Percentiles rank a stretch among this genome's conserved stretches.
Evolutionary conservation across 78 protist species (phyloP).

Genomic region (Isochrysis galbana): DNA sequence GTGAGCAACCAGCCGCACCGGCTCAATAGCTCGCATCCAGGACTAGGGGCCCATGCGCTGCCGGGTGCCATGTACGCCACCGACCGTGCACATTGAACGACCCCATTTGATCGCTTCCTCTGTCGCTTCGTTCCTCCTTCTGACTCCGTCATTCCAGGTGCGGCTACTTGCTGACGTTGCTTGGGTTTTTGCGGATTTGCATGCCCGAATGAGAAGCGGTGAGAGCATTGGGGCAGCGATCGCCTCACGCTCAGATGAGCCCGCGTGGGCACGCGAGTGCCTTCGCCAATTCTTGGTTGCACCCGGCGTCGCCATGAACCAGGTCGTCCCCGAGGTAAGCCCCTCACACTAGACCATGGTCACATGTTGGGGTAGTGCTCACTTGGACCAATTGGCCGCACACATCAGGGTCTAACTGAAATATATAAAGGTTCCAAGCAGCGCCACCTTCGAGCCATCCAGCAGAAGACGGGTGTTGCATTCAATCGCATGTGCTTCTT

Average conservation of each 20-base stretch:
- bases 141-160: no score
- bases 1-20: no score
- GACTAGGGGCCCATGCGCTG: no score
- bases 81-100: no score
- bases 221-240: background rate
- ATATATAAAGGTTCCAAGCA: background rate
- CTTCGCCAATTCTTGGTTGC: background rate
- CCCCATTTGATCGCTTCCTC: no score
- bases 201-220: background rate
- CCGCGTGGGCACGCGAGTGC: conserved; percentile 18
- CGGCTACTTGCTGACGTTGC: background rate
- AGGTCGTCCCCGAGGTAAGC: background rate
- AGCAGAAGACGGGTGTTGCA: background rate
- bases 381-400: no score
- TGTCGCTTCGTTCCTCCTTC: no score
- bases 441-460: background rate
- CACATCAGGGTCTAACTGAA: no score
- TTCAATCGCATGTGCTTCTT: conserved; percentile 9
- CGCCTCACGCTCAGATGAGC: background rate
- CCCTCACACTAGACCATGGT: no score
- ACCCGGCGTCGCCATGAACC: background rate
- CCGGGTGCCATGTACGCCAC: no score
- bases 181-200: background rate
- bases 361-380: no score
- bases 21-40: no score